phyloP scores from a whole-genome alignment of 345 rosid genomes.

The Populus nigra region DNA sequence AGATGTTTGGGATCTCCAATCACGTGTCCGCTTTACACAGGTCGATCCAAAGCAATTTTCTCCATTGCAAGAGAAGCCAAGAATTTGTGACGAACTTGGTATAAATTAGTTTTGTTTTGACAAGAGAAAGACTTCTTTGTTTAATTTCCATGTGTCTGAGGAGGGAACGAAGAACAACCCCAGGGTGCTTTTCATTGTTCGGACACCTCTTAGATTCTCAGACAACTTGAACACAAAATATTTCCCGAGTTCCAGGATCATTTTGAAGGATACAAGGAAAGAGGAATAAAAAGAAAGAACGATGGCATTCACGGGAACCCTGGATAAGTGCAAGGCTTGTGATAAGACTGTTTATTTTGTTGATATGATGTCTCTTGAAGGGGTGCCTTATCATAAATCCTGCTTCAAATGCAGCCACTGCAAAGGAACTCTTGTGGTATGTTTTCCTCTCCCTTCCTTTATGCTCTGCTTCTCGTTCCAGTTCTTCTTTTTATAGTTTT shows the following conservation, averaged over 20 bases:
- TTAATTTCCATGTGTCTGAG: constrained; percentile 40
- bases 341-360: constrained; percentile 86
- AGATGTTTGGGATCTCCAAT: constrained; percentile 43
- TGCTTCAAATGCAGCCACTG: constrained; percentile 95
- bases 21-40: constrained; percentile 40
- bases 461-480: neutral
- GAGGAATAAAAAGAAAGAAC: neutral
- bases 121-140: constrained; percentile 35
- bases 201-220: neutral
- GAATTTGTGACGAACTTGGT: constrained; percentile 28
- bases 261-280: neutral
- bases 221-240: neutral
- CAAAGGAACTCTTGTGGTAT: constrained; percentile 81
- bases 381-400: constrained; percentile 76
- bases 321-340: constrained; percentile 88
- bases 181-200: neutral
- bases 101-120: constrained; percentile 37
- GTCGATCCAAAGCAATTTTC: constrained; percentile 13
- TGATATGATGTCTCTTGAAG: constrained; percentile 83
- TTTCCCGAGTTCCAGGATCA: neutral
- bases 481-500: neutral
- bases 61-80: constrained; percentile 29
- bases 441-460: neutral
- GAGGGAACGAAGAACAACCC: constrained; percentile 1
- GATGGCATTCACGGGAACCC: constrained; percentile 90